Base-by-base conservation (phyloP, 371 early-diverging fungal genomes). In the Mucor sp. region DNA sequence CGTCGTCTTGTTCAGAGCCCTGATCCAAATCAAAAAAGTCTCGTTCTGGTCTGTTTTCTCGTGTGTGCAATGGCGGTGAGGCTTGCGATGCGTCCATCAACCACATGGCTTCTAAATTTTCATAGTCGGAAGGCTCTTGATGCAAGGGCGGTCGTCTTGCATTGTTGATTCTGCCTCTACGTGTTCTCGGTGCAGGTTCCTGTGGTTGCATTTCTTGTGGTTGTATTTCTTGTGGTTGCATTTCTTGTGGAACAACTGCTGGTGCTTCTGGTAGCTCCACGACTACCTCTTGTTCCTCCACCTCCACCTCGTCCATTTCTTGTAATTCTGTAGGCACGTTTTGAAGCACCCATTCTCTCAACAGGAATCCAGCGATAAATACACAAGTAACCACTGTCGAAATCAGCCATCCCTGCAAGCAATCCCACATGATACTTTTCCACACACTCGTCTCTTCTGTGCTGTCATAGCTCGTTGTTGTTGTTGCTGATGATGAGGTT, bases 341-440 rank as follows among this genome's bases (percentile, higher is more conserved):
- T 64, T 92, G 89, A 27, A 89, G 77, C 11, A 95, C 88, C 90
- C 94, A 95, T 75, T 96, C 97, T 17, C 93, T 89, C 39, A 95
- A 77, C 30, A 91, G 80, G 66, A 94, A 90, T 12, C 91, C 82
- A 3, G 87, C 87, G 15, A 94, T 83, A 66, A 93, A 94, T 6
- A 90, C 77, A 8, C 93, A 75, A 14, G 95, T 83, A 0, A 91
- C 87, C 23, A 88, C 66, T 27, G 88, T 80, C 2, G 92, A 88
- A 48, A 95, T 89, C 33, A 93, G 85, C 60, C 92, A 91, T 3
- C 97, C 97, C 63, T 95, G 93, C 57, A 94, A 87, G 53, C 93
- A 92, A 74, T 95, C 95, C 43, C 87, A 74, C 67, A 94, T 87
- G 37, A 78, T 74, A 47, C 89, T 90, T 67, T 14, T 43, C 27